Base-by-base conservation (phyloP, 495 filamentous ascomycete species). In the Penicillium antarcticum region DNA sequence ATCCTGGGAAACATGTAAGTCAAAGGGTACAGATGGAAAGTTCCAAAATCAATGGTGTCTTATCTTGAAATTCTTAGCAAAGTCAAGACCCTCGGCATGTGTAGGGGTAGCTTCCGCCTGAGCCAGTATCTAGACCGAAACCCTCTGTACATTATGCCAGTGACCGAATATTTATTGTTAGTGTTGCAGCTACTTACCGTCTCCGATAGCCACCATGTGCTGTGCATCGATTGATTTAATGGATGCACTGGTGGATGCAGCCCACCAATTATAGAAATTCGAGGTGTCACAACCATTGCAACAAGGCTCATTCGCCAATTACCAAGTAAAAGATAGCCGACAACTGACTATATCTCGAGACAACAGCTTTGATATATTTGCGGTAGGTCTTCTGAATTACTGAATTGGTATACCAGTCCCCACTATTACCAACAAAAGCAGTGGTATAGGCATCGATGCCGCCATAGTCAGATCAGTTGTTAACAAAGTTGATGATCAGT, bases 131-230 rank as follows among this genome's bases (percentile, higher is more conserved):
- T 19, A 70, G 52, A n/a, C 74, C 72, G 52, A 81, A 73, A 13
- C 72, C 70, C 56, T 75, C 59, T 64, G 29, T 2, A 34, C 6
- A 32, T 3, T 3, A 16, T 10, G 6, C 32, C 33, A 48, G 26
- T 3, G 5, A 12, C 16, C 17, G 29, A 1, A 4, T 1, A 23
- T 21, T 12, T 2, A 4, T 16, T n/a, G 18, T 12, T 7, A 29
- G 5, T 29, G 0, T 8, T 8, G 8, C 26, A 29, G 1, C 1
- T 24, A 38, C 32, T 49, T 37, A 64, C 63, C 74, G 49, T 87
- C 85, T 17, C 87, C 85, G 38, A 83, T 71, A 0, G 80, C 81
- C n/a, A 89, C 82, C 73, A 89, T 79, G 60, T 88, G 87, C 33
- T 75, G 66, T 1, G 74, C 54, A 56, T 88, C 87, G 6, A 89